Base-by-base conservation (phyloP, 140 eudicot genomes). In the Senecio squalidus region DNA sequence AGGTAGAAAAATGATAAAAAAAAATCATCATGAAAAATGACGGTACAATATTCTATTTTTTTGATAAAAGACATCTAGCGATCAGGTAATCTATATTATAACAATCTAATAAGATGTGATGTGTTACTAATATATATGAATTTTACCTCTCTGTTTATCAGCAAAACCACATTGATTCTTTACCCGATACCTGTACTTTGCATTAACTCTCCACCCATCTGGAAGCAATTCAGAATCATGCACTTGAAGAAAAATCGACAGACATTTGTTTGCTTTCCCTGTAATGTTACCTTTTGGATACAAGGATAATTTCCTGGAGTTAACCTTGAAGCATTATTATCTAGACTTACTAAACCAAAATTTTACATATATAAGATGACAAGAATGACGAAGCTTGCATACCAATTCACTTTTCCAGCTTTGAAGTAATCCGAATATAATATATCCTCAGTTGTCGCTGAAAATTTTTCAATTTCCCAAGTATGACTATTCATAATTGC, bases 391-490 rank as follows among this genome's bases (percentile, higher is more conserved):
- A 31, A 15, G 17, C 8, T 16, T 0, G 26, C 10, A 0, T 48
- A 63, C 69, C 69, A 63, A 14, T 47, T 31, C 23, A 58, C 23
- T 29, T 63, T 48, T 0, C 69, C 69, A 14, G n/a, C 31, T 46
- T 48, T 50, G 16, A 52, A 64, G 50, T 17, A 1, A 0, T 47
- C 60, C 7, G 60, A 52, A 13, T 39, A 41, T 24, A 48, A 6
- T 3, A 16, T 6, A 3, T 3, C 0, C 56, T 50, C 45, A 21
- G 30, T 51, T 23, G 43, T 4, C 0, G 22, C 9, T 17, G 41
- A 61, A 50, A 70, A 53, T 0, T 61, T 21, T 4, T 52, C 24
- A 17, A 71, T 33, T 25, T 6, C 63, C 71, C 77, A 71, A 28
- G 71, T 44, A 58, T 62, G 34, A 16, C 39, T 40, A 4, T 36